Base-by-base conservation (phyloP, 768 basidiomycete species). In the Boletus reticuloceps region DNA sequence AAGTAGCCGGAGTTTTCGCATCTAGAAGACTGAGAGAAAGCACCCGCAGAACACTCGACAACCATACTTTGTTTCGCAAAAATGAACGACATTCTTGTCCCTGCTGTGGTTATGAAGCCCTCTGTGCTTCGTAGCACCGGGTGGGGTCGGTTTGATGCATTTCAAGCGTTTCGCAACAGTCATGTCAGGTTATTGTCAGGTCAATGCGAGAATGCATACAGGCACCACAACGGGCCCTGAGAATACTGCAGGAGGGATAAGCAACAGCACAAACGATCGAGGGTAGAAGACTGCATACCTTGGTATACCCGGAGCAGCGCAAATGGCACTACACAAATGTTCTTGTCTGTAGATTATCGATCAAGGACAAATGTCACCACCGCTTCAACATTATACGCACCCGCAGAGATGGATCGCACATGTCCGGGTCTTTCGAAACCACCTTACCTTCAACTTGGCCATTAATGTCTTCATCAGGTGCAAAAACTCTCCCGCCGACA, bases 401-500 rank as follows among this genome's bases (percentile, higher is more conserved):
- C 83, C 83, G 73, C 84, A 86, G 34, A 86, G 74, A 69, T 86
- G 84, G 27, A 76, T 54, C 0, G 72, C 68, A 6, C 53, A 34
- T 17, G 22, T 17, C 4, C 22, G 22, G 22, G 22, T 22, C 22
- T 22, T 3, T 63, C 3, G 5, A 9, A 14, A 52, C 0, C 3
- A 51, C 9, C 34, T 51, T 12, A 51, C 34, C 76, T 85, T 85
- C 39, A 86, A 60, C 54, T 86, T 86, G 14, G 84, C 84, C 85
- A 86, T 86, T 42, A 86, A 58, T 0, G 82, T 82, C 65, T 86
- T 86, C 63, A 86, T 69, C 4, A 77, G 73, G 38, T 79, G 76
- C 6, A 85, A 68, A 59, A 85, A 85, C 53, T 81, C 75, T 16
- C 79, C 79, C 0, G 81, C 84, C 0, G 75, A 71, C 0, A n/a